Evolutionary conservation across 176 grass and related monocot species (phyloP), one percentile per base, ranked within the genome.

Genomic region (Ananas comosus): DNA sequence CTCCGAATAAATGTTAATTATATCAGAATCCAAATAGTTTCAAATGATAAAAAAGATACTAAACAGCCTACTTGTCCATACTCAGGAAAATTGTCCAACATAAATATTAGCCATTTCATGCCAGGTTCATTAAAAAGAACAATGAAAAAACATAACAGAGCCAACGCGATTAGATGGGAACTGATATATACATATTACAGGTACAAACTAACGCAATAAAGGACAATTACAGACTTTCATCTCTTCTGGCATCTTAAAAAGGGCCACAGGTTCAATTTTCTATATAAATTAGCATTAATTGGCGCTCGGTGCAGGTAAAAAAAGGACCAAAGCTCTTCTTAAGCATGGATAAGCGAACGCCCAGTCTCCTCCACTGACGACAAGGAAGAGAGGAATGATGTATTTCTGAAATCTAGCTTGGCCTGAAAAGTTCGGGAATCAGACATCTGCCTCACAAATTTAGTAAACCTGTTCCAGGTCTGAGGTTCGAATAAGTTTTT

Each of bases 371-470:
- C 83, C 56, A 68, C 78, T 48, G 72, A 70, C 25, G 79, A 82
- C 68, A 73, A 67, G n/a, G 74, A 86, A 65, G 83, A 78, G 49
- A 82, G 73, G 76, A 71, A 85, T 5, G 65, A 82, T 48, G 79
- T 79, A 27, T 73, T 79, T 73, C 84, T 81, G 66, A 87, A 68
- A 75, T 87, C 73, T 52, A 91, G 33, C 74, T 76, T 84, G 61
- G 88, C 84, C 25, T 76, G 72, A 77, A 91, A 91, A 19, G 81
- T 74, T 51, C 81, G 83, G 24, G 70, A 76, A 72, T 85, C 85
- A 53, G 89, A 88, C 89, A 91, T 91, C 69, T 84, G 82, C 79
- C 82, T 85, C 58, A 91, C 89, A 61, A 91, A 88, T 74, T 78
- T 91, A 1, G 82, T 77, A 48, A 91, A 88, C 5, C 89, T 72